Evolutionary conservation across 768 basidiomycete species (phyloP).

Genomic region (Mycena galericulata): DNA sequence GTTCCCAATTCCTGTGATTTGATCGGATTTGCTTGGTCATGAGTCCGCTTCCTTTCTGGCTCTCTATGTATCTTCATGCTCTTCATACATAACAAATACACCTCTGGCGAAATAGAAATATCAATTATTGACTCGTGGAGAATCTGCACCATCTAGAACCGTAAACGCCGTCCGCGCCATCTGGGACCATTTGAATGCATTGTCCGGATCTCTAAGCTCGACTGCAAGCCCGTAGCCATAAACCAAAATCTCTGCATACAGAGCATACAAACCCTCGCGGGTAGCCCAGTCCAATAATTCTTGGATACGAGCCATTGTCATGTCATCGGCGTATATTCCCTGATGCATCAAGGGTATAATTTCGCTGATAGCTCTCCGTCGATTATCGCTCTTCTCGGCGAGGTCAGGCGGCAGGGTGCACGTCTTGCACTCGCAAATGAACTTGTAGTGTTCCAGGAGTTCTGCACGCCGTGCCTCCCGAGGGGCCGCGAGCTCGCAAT

Average conservation of each 20-base stretch:
- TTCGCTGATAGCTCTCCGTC: conserved; percentile 17
- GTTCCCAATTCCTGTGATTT: too few relatives aligned
- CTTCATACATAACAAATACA: too few relatives aligned
- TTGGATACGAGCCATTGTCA: conserved; percentile 17
- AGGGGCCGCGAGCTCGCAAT: conserved; percentile 23
- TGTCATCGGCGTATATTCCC: conserved; percentile 16
- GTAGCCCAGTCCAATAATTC: conserved; percentile 12
- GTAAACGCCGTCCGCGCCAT: conserved; percentile 17
- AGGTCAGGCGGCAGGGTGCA: conserved; percentile 12
- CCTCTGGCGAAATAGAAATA: too few relatives aligned
- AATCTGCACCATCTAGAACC: conserved; percentile 21
- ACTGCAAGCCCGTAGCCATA: conserved; percentile 19
- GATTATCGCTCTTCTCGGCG: conserved; percentile 12
- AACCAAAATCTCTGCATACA: conserved; percentile 20
- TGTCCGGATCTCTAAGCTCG: neutral
- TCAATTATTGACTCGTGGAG: conserved; percentile 2
- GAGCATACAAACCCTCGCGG: conserved; percentile 16
- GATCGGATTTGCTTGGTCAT: too few relatives aligned
- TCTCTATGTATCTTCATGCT: too few relatives aligned
- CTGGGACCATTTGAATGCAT: conserved; percentile 13
- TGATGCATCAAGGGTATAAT: conserved; percentile 22
- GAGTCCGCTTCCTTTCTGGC: too few relatives aligned
- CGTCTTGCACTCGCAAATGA: conserved; percentile 21
- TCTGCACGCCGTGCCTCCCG: conserved; percentile 20
- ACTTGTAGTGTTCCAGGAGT: conserved; percentile 27